Conservation (phyloP, 2,329 filamentous ascomycete genomes). For the Botrytis pseudocinerea region DNA sequence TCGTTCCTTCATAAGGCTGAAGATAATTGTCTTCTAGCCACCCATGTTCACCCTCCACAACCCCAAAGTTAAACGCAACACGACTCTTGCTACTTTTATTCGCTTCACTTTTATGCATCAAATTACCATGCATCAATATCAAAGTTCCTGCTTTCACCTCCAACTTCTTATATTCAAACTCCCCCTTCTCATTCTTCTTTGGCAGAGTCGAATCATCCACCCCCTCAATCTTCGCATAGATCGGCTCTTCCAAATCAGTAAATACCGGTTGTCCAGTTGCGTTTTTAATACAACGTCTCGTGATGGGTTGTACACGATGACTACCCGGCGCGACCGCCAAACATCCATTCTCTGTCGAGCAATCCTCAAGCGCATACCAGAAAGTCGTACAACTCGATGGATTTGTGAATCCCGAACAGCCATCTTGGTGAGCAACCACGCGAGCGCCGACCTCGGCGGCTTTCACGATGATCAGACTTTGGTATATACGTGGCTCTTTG, state of each 20-base stretch:
- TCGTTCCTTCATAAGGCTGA: slow-evolving; percentile 9
- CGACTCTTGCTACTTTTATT: slow-evolving; percentile 14
- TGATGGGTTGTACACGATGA: not conserved
- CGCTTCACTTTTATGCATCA: slow-evolving; percentile 19
- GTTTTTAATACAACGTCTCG: not conserved
- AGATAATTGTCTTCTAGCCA: slow-evolving; percentile 17
- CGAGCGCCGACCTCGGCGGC: slow-evolving; percentile 5
- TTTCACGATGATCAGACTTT: slow-evolving; percentile 16
- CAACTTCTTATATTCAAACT: slow-evolving; percentile 10
- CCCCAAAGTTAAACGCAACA: slow-evolving; percentile 11
- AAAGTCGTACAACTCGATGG: slow-evolving; percentile 13
- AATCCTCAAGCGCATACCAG: slow-evolving; percentile 16
- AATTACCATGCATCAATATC: slow-evolving; percentile 20
- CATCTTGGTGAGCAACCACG: slow-evolving; percentile 12
- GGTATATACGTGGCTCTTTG: slow-evolving; percentile 2
- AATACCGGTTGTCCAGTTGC: not conserved
- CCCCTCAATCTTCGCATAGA: not conserved
- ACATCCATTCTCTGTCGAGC: slow-evolving; percentile 9
- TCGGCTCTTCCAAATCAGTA: not conserved
- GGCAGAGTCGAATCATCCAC: not conserved
- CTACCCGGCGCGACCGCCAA: not conserved
- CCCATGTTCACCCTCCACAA: not conserved
- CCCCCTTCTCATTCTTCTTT: not conserved
- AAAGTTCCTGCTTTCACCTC: slow-evolving; percentile 12
- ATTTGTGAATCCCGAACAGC: slow-evolving; percentile 14